phyloP scores from a whole-genome alignment of 306 rosid species.

The Hylodesmum podocarpum region DNA sequence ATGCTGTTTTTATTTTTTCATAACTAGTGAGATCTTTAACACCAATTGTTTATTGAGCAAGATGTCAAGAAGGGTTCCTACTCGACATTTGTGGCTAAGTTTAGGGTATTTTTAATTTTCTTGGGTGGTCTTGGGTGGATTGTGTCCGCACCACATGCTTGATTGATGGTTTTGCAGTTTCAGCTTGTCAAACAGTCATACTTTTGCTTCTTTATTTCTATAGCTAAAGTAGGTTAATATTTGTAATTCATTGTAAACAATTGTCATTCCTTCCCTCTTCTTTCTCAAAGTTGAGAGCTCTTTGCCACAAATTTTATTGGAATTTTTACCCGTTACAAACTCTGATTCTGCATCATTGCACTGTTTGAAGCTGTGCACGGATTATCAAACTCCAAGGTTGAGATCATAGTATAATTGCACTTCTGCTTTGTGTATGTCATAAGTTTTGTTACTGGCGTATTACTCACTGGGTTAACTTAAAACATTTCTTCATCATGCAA shows the following conservation, averaged over 20 bases:
- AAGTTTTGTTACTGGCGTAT: neutral
- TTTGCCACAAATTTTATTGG: neutral
- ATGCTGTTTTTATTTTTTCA: neutral
- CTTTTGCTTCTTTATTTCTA: neutral
- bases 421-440: neutral
- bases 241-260: neutral
- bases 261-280: neutral
- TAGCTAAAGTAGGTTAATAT: neutral
- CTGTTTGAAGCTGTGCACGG: neutral
- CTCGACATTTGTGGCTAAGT: neutral
- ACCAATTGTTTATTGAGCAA: neutral
- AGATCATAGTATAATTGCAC: neutral
- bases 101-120: neutral
- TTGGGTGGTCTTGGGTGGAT: neutral
- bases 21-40: neutral
- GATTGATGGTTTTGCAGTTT: neutral
- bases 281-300: neutral
- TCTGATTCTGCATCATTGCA: neutral
- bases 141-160: neutral
- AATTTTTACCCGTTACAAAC: neutral
- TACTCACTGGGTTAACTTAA: neutral
- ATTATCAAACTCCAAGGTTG: neutral
- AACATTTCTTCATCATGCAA: neutral
- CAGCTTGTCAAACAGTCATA: neutral
- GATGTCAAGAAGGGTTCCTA: slow-evolving; percentile 3